Base-by-base conservation (phyloP, 1,139 yeast genomes). In the Geotrichum citri-aurantii region DNA sequence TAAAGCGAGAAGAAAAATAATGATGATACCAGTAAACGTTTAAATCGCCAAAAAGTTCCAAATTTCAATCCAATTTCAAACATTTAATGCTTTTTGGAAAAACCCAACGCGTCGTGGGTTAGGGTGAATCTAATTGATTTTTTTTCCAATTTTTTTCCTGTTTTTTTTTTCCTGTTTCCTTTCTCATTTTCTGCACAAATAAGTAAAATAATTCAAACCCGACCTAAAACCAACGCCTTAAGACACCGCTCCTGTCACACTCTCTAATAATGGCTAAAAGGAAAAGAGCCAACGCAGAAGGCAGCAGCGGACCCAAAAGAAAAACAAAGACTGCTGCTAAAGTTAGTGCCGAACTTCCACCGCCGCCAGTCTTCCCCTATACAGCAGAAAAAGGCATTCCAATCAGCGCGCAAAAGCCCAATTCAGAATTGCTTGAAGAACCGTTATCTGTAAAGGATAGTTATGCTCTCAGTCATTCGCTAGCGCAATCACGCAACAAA, bases 361-460 rank as follows among this genome's bases (percentile, higher is more conserved):
- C 68, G 12, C 70, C 73, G 0, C 70, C 73, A 21, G 70, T 81
- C 44, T 77, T 88, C 57, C 93, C 92, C 1, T 87, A 86, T 69
- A 86, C 84, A 64, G 79, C 84, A 8, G 75, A 85, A 2, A 81
- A 85, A 48, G 85, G 82, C 1, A 73, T 90, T n/a, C 97, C 97
- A 0, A 80, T 89, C 6, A 83, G 93, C 0, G 75, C 74, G 57
- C 81, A 79, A 31, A 71, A 73, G 12, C 88, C 93, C 0, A 89
- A 91, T 52, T 80, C 82, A 64, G 76, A 79, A 12, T 77, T 81
- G 2, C 74, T 90, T 42, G 81, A 81, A 51, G 81, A 82, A 60
- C 89, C 96, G 1, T 73, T 90, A 46, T 80, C 89, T 0, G 79
- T 87, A 3, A 83, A 83, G 66, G 96, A 90, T n/a, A 56, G 57